Evolutionary conservation across 2,329 filamentous ascomycete species (phyloP), one percentile per base, ranked within the genome.

Genomic region (Pestalotiopsis sp.): DNA sequence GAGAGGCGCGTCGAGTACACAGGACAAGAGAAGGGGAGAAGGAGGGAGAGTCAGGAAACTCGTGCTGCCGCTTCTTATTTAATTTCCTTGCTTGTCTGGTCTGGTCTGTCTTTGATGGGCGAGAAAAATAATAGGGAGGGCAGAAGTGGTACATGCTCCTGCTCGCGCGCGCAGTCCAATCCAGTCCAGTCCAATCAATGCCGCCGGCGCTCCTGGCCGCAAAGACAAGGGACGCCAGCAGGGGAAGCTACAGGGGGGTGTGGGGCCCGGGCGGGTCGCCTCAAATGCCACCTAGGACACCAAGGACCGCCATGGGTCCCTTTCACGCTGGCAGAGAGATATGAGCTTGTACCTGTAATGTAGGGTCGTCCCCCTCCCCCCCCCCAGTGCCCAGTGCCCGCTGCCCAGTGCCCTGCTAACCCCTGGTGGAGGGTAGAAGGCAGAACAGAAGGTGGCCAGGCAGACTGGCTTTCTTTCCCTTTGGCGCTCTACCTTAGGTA

Each of bases 81-180:
- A 77, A 77, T 71, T 77, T 77, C 77, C 77, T 77, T 77, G 69
- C 76, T 76, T 77, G 75, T 76, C 27, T 38, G n/a, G 23, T 52
- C 45, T 23, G 17, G 45, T 23, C 45, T 52, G 17, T 17, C 45
- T 52, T 52, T 52, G n/a, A 52, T 52, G 45, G 45, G 45, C 45
- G 45, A 20, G 45, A 71, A 75, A 75, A 76, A 75, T 72, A 70
- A 69, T 75, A 74, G 72, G 72, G 70, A 74, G 74, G 70, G 70
- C 70, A 70, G 64, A 38, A 17, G 45, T 52, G 45, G 45, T 52
- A 52, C 45, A 52, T 52, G 45, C 14, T 52, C 45, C 20, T 52
- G 7, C 6, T 52, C 52, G 59, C 20, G 56, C 63, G 52, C 63
- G 52, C 6, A 60, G 36, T 66, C 31, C 31, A 36, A 9, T 36